Conservation (phyloP, 1,284 basidiomycete species). For the Microbotryomycetes sp. region DNA sequence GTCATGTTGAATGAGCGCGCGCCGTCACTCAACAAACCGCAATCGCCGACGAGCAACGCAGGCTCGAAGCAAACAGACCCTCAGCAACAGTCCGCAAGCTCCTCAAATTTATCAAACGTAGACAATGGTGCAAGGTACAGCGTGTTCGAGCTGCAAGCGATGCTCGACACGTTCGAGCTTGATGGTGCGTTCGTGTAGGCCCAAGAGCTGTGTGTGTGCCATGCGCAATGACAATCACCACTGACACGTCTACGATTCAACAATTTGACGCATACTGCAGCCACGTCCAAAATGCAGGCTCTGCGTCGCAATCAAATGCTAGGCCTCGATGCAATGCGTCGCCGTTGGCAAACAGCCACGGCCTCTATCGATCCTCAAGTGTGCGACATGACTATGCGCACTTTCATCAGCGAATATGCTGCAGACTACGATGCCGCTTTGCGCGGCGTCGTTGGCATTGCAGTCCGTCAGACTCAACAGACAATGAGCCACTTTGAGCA, state of each 20-base stretch:
- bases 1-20: too few species aligned
- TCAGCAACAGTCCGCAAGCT: too few species aligned
- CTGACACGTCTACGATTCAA: background rate
- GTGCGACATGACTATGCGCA: background rate
- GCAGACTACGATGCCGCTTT: conserved; percentile 8
- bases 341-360: conserved; percentile 13
- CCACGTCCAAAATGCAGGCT: background rate
- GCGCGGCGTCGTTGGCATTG: background rate
- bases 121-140: background rate
- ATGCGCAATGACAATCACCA: too few species aligned
- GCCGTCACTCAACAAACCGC: background rate
- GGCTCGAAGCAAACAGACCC: too few species aligned
- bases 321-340: background rate
- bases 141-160: background rate
- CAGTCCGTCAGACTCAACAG: background rate
- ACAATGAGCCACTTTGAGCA: background rate
- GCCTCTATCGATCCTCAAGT: conserved; percentile 14
- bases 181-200: background rate
- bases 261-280: background rate
- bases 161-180: background rate
- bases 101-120: too few species aligned
- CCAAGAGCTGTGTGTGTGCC: too few species aligned
- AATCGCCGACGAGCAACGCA: background rate
- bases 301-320: background rate
- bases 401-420: conserved; percentile 11